Conservation (phyloP, 257 asterid species). For the Phtheirospermum japonicum region DNA sequence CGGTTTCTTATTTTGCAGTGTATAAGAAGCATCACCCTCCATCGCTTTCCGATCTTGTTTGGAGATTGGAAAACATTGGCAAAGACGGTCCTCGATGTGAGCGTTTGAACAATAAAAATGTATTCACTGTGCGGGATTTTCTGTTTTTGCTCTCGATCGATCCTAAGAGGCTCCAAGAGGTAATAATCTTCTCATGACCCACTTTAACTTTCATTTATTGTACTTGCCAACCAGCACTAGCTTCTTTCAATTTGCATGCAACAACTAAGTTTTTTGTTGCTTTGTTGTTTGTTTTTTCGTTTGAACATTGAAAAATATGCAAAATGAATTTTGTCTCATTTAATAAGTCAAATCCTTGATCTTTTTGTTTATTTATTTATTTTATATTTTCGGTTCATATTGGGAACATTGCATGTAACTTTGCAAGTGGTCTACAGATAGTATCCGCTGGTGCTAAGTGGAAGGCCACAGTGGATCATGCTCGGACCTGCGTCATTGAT, state of each 20-base stretch:
- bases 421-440: constrained; percentile 35
- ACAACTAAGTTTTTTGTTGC: too few species aligned
- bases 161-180: constrained; percentile 32
- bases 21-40: constrained; percentile 28
- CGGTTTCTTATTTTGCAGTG: constrained; percentile 28
- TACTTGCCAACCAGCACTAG: background rate
- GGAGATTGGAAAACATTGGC: constrained; percentile 31
- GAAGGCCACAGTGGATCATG: constrained; percentile 41
- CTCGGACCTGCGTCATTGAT: constrained; percentile 36
- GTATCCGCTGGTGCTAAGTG: constrained; percentile 25
- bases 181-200: constrained; percentile 17
- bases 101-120: constrained; percentile 11
- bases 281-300: background rate
- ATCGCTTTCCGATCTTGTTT: constrained; percentile 30
- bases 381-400: background rate
- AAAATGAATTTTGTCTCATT: background rate
- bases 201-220: background rate
- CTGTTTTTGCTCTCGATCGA: constrained; percentile 33
- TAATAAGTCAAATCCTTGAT: background rate
- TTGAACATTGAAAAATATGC: background rate
- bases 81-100: constrained; percentile 22
- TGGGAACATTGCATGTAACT: background rate
- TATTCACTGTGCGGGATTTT: constrained; percentile 36
- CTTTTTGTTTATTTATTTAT: too few species aligned
- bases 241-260: too few species aligned